phyloP scores from a whole-genome alignment of 441 rosid species.

The Arabidopsis lyrata region DNA sequence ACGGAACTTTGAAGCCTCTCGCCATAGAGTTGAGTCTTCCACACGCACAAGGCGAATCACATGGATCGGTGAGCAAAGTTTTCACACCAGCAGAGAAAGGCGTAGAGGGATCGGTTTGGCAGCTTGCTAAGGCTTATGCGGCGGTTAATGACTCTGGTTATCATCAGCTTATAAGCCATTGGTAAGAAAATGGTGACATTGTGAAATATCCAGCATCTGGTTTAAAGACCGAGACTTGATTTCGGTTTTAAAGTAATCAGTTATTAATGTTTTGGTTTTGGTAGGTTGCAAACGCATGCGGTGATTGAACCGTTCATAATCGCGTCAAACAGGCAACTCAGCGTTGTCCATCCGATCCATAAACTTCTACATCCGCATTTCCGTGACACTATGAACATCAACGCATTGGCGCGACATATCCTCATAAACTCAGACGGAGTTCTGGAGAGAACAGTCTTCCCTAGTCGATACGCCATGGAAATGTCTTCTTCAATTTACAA shows the following conservation, averaged over 20 bases:
- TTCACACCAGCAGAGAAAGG: conserved; percentile 72
- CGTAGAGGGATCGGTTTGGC: conserved; percentile 74
- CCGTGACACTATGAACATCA: conserved; percentile 89
- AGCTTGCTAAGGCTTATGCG: conserved; percentile 89
- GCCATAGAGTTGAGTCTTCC: conserved; percentile 91
- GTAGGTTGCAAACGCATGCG: conserved; percentile 87
- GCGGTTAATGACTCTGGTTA: conserved; percentile 90
- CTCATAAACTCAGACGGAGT: conserved; percentile 84
- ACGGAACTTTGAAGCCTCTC: conserved; percentile 76
- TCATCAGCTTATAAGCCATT: conserved; percentile 89
- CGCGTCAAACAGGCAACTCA: conserved; percentile 78
- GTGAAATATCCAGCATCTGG: not conserved
- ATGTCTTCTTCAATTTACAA: conserved; percentile 77
- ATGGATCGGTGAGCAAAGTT: conserved; percentile 73
- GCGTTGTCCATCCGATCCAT: conserved; percentile 83
- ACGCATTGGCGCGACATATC: conserved; percentile 81
- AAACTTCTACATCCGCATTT: conserved; percentile 94
- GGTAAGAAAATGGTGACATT: conserved; percentile 55
- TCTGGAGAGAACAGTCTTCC: conserved; percentile 71
- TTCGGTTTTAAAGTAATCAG: not conserved
- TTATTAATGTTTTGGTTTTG: conserved; percentile 13
- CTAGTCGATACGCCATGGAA: conserved; percentile 79
- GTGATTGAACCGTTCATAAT: conserved; percentile 86
- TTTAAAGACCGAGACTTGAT: not conserved
- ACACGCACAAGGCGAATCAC: conserved; percentile 70